phyloP scores from a whole-genome alignment of 2,329 filamentous ascomycete species.

The Penicillium brasilianum region DNA sequence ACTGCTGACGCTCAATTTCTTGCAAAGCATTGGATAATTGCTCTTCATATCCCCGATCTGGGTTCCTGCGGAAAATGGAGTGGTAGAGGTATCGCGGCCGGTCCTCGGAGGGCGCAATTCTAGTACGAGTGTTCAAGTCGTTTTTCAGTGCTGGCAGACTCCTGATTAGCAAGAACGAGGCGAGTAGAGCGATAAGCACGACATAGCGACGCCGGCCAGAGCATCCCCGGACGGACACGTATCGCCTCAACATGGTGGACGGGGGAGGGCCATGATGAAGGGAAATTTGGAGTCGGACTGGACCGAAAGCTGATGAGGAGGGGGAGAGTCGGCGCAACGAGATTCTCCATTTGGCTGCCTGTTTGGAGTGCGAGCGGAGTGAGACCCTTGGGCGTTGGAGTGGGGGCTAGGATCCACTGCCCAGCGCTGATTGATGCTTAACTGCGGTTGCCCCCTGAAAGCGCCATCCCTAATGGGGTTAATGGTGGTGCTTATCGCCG shows the following conservation, averaged over 20 bases:
- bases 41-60: conserved; percentile 37
- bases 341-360: not conserved
- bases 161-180: conserved; percentile 17
- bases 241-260: conserved; percentile 19
- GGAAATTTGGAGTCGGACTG: not conserved
- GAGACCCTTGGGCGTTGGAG: not conserved
- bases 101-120: conserved; percentile 6
- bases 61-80: conserved; percentile 36
- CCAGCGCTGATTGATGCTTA: conserved; percentile 8
- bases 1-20: conserved; percentile 28
- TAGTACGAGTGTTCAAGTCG: conserved; percentile 6
- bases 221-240: conserved; percentile 7
- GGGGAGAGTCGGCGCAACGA: not conserved
- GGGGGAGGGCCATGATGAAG: not conserved
- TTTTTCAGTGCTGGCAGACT: conserved; percentile 16
- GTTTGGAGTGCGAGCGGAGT: not conserved
- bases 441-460: not conserved
- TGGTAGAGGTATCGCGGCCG: conserved; percentile 35
- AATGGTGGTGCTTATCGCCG: conserved; percentile 2
- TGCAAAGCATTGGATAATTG: conserved; percentile 31
- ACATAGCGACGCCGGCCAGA: conserved; percentile 13
- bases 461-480: conserved; percentile 1
- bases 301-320: not conserved
- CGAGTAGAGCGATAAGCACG: conserved; percentile 10
- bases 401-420: conserved; percentile 3